Evolutionary conservation across 1,284 basidiomycete genomes (phyloP).

Genomic region (Fomitopsis palustris): DNA sequence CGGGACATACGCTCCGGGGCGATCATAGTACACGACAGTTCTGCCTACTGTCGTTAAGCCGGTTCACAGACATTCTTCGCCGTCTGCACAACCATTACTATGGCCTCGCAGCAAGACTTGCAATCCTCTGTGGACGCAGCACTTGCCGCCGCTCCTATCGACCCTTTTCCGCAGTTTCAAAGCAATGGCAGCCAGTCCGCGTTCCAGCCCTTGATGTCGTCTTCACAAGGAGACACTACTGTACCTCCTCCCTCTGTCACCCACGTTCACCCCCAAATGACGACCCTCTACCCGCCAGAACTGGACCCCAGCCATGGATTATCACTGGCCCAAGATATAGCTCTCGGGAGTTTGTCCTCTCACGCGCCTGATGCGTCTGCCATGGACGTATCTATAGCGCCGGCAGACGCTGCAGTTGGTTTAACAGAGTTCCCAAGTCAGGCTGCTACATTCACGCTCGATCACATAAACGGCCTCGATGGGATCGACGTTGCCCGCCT

Average conservation of each 20-base stretch:
- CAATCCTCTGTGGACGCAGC: conserved; percentile 8
- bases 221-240: conserved; percentile 26
- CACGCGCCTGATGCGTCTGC: conserved; percentile 31
- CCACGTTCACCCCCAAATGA: conserved; percentile 27
- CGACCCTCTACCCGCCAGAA: conserved; percentile 36
- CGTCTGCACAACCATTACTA: conserved; percentile 11
- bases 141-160: conserved; percentile 17
- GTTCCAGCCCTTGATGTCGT: conserved; percentile 23
- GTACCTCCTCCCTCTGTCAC: conserved; percentile 19
- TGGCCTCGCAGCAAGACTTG: conserved; percentile 27
- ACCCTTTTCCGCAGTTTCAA: conserved; percentile 26
- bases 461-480: conserved; percentile 26
- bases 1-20: neutral
- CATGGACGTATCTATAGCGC: conserved; percentile 33
- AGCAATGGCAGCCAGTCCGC: conserved; percentile 14
- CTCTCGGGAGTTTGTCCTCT: conserved; percentile 30
- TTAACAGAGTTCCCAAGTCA: conserved; percentile 37
- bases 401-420: conserved; percentile 24
- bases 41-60: neutral
- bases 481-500: conserved; percentile 21
- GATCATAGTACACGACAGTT: neutral
- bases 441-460: conserved; percentile 24
- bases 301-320: conserved; percentile 32
- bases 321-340: conserved; percentile 36
- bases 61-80: neutral